Base-by-base conservation (phyloP, 2,329 filamentous ascomycete species). In the Diaporthe aspalathi region DNA sequence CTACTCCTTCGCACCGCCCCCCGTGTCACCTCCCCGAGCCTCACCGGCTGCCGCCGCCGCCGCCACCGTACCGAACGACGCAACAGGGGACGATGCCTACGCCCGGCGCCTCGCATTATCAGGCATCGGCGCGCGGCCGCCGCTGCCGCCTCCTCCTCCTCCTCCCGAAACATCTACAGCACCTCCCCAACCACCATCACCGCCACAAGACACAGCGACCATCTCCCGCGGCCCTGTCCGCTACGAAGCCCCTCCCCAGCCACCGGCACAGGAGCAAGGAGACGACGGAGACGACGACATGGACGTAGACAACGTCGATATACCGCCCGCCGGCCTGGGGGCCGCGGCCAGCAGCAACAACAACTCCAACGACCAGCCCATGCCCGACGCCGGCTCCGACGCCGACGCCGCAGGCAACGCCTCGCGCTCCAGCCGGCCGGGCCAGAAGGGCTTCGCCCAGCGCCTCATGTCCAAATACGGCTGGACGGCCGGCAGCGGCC, bases 391-490 rank as follows among this genome's bases (percentile, higher is more conserved):
- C 24, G 75, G 77, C n/a, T n/a, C n/a, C n/a, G n/a, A n/a, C n/a
- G n/a, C n/a, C n/a, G n/a, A n/a, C n/a, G n/a, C n/a, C n/a, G n/a
- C n/a, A n/a, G n/a, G n/a, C 43, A 75, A 49, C 77, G 80, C 24
- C 3, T 81, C 85, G 40, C 88, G 89, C 47, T 91, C 91, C 52
- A 89, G 84, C 70, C 90, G 91, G 3, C 94, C 94, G 0, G 94
- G 94, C 20, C 93, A 97, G 80, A 89, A 91, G 74, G 93, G 92
- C 66, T 97, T 97, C 80, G 96, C 94, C 0, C 90, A 94, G 75
- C 92, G 94, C 43, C 88, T 98, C 70, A 94, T 99, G 90, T 89
- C 90, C 73, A 98, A 98, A 80, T 96, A 97, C 82, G 96, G 96
- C 69, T 98, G 95, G 93, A 92, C 91, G 45, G 92, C 95, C 77